Evolutionary conservation across 2,329 filamentous ascomycete genomes (phyloP), one percentile per base, ranked within the genome.

Genomic region (Venturia carpophila): DNA sequence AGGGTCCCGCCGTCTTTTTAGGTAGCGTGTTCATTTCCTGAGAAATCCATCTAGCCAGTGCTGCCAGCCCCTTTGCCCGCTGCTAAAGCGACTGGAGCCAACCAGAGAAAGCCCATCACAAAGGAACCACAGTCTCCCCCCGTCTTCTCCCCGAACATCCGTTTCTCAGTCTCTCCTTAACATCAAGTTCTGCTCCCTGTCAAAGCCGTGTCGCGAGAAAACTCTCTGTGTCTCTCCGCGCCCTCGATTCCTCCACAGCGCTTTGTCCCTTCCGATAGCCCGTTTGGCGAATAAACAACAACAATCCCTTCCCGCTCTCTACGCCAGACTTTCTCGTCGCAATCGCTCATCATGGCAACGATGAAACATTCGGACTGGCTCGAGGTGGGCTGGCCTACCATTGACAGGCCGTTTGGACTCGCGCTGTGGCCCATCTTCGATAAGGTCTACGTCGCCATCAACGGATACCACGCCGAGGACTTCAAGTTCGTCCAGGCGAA

Each of bases 351-450:
- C 37, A 49, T 63, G 62, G 47, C 62, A 41, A 17, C 63, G 60
- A 60, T 60, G 9, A 42, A 41, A 24, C 27, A 42, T 24, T 52
- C 63, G 2, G 58, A 66, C 64, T 66, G 60, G 64, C 62, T 66
- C 34, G 27, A 66, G 42, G 30, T 63, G 70, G 80, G 80, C 75
- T 75, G 86, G 70, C 93, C 93, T 65, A 91, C 91, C 68, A 83
- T 97, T 77, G 92, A 97, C 76, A 87, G 90, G 69, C 93, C 93
- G 42, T 97, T 97, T 73, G 94, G 93, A 76, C 81, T 97, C 70
- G 83, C 90, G 69, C 80, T 97, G 77, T 97, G 94, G 94, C 91
- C 93, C 71, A 86, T 95, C 78, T 97, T 97, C 84, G 89, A 88
- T 80, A 91, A 92, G 81, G 87, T 83, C 71, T 97, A 89, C 79